Base-by-base conservation (phyloP, 148 eudicot species). In the Rhododendron vialii region DNA sequence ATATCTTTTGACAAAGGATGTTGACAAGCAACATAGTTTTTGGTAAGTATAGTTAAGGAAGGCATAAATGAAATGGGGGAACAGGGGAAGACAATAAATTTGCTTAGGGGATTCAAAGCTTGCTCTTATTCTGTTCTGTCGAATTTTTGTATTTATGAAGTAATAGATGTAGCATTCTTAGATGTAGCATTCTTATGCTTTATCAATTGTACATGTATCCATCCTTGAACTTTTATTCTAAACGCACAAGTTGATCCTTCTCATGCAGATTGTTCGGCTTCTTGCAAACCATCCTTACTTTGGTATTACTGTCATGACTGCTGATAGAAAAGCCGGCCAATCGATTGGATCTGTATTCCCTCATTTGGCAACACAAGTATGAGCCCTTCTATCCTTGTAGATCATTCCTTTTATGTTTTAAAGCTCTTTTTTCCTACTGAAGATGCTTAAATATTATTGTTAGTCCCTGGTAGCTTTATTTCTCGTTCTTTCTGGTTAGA, bases 321-420 rank as follows among this genome's bases (percentile, higher is more conserved):
- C 99, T 63, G 98, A 96, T 90, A 95, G 99, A 78, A 96, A 96
- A 91, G 99, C 98, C 75, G 99, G 99, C 51, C 98, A 96, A 89
- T 92, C 99, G 20, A 90, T 96, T 87, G 98, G 90, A 88, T 95
- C 99, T 41, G 98, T 95, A 53, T 96, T 96, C 86, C 99, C 99
- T 82, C 99, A 96, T 90, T 86, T 96, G 92, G 88, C 89, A 81
- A 88, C 93, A 53, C 97, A 93, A 87, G 99, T 96, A 88, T 74
- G 91, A 35, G 2, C 50, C 17, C 51, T 48, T 28, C 43, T 30
- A 2, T 86, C 43, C 47, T 80, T 22, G 12, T 73, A 50, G 63
- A 15, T 65, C 82, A 30, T 51, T 24, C 59, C 78, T 78, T 86
- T 50, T 20, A 36, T 14, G 50, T 12, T 59, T 59, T 45, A 36